Percentiles rank a stretch among this genome's conserved stretches.
Conservation (phyloP, 2,329 filamentous ascomycete species). For the Nothomitra cinnamomea region DNA sequence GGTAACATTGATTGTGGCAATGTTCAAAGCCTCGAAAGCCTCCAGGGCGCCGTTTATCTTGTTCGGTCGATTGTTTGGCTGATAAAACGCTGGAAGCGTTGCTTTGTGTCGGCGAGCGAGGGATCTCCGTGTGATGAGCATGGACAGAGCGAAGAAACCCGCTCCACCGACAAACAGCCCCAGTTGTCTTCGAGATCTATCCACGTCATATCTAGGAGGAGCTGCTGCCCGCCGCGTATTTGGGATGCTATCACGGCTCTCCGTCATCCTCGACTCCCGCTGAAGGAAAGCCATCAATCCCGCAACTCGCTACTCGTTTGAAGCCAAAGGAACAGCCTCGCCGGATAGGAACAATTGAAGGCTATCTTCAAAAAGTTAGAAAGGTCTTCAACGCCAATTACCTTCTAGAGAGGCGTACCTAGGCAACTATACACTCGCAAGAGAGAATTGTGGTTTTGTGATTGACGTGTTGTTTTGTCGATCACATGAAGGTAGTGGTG, state of each 20-base stretch:
- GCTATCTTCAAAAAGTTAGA: too few species aligned
- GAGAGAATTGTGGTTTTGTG: too few species aligned
- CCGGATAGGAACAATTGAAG: not conserved
- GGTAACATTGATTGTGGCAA: conserved; percentile 74
- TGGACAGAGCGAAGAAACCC: conserved; percentile 5
- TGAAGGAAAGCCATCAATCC: not conserved
- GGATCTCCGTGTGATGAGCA: conserved; percentile 43
- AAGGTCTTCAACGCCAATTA: too few species aligned
- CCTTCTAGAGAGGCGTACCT: too few species aligned
- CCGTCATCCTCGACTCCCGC: not conserved
- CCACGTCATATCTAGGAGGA: not conserved
- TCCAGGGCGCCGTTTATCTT: conserved; percentile 48
- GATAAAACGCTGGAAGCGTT: conserved; percentile 54
- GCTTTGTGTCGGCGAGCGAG: conserved; percentile 44
- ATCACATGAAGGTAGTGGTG: too few species aligned
- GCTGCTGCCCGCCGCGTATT: not conserved
- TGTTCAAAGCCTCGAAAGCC: conserved; percentile 64
- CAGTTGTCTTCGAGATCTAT: not conserved
- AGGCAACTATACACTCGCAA: too few species aligned
- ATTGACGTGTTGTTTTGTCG: too few species aligned
- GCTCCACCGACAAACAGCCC: conserved; percentile 6
- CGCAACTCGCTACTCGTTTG: not conserved
- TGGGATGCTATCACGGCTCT: not conserved
- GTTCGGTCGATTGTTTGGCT: conserved; percentile 34
- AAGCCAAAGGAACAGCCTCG: not conserved